phyloP scores from a whole-genome alignment of 2,329 filamentous ascomycete genomes.

The Sporothrix dimorphospora region DNA sequence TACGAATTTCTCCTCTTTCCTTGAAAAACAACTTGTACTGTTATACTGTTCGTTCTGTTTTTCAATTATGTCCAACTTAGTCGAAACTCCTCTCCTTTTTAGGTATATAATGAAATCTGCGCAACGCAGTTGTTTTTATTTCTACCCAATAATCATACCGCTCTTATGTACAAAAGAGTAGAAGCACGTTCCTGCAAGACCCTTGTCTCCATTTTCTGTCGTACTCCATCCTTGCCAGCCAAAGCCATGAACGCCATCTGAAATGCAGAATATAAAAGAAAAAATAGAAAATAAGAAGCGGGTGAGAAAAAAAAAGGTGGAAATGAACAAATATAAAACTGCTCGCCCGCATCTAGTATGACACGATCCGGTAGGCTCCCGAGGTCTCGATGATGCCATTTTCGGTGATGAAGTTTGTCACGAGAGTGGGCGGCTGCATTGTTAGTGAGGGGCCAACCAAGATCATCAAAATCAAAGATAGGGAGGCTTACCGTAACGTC shows the following conservation, averaged over 20 bases:
- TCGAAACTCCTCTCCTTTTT: constrained; percentile 2
- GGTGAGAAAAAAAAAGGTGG: neutral
- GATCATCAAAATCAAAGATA: constrained; percentile 25
- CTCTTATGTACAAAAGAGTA: neutral
- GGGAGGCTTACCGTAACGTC: constrained; percentile 67
- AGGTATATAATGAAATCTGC: neutral
- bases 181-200: neutral
- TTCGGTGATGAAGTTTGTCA: constrained; percentile 76
- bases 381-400: constrained; percentile 58
- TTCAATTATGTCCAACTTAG: neutral
- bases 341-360: constrained; percentile 25
- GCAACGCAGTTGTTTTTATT: neutral
- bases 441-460: no score
- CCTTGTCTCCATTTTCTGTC: neutral
- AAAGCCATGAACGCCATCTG: neutral
- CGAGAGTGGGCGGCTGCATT: constrained; percentile 64
- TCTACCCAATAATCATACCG: neutral
- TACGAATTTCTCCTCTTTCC: neutral
- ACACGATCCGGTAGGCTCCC: constrained; percentile 31
- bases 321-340: neutral
- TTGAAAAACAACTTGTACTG: neutral
- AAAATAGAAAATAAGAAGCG: neutral
- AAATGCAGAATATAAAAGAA: neutral
- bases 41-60: neutral
- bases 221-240: neutral